phyloP scores from a whole-genome alignment of 2,329 filamentous ascomycete species.

The Fusarium mangiferae region DNA sequence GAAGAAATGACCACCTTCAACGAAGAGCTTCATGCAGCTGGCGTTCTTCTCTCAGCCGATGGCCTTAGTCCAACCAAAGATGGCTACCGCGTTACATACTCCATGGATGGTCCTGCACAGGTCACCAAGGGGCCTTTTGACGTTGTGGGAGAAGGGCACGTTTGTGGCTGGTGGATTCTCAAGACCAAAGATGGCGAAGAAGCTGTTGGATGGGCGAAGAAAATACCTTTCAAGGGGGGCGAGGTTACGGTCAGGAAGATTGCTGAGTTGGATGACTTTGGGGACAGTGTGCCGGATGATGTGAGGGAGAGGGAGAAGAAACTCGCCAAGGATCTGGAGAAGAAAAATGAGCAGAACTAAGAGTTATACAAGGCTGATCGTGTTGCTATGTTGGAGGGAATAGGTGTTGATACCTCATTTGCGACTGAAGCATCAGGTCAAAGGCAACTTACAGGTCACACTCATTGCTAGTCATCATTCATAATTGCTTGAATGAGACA shows the following conservation, averaged over 20 bases:
- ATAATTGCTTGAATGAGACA: background rate
- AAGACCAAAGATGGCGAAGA: conserved; percentile 44
- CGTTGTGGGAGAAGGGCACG: conserved; percentile 37
- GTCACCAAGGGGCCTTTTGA: conserved; percentile 46
- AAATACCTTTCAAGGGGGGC: conserved; percentile 40
- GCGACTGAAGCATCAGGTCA: background rate
- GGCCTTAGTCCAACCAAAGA: conserved; percentile 42
- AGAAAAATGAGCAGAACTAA: background rate
- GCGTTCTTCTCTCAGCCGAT: conserved; percentile 43
- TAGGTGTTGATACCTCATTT: too few species aligned
- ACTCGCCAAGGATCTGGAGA: background rate
- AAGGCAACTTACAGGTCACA: too few species aligned
- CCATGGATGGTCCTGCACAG: conserved; percentile 22
- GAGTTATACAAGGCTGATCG: rapidly evolving
- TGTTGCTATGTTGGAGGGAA: background rate
- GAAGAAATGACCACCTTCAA: conserved; percentile 45
- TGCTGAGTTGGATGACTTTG: conserved; percentile 36
- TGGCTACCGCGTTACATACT: conserved; percentile 44
- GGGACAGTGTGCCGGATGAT: conserved; percentile 27
- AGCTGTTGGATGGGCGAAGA: conserved; percentile 46
- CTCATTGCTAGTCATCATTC: background rate
- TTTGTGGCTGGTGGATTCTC: conserved; percentile 49
- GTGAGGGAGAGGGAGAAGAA: conserved; percentile 26
- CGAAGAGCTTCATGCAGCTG: conserved; percentile 41
- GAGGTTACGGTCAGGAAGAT: conserved; percentile 43